A percentile compares a stretch with the other conserved stretches of the same genome.
Evolutionary conservation across 164 flowering plant genomes (phyloP).

Genomic region (Santalum album): DNA sequence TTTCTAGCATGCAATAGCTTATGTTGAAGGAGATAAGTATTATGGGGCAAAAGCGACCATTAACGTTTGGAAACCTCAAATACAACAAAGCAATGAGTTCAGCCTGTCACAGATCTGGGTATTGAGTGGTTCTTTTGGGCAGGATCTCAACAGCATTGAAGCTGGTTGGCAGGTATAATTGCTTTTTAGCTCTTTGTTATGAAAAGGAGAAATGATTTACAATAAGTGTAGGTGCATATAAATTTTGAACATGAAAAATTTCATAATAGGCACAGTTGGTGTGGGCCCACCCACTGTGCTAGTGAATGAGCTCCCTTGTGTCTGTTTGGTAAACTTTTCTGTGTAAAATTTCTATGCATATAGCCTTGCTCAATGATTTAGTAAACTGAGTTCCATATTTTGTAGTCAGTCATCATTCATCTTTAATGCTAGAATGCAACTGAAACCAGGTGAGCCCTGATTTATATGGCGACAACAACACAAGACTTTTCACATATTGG

Average conservation of each 20-base stretch:
- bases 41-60: conserved; percentile 97
- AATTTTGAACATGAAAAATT: too few relatives aligned
- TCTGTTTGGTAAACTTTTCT: too few relatives aligned
- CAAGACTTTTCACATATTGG: conserved; percentile 92
- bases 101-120: conserved; percentile 97
- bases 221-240: too few relatives aligned
- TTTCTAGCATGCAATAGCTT: conserved; percentile 87
- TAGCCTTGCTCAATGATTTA: too few relatives aligned
- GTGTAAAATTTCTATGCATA: too few relatives aligned
- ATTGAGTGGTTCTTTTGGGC: conserved; percentile 88
- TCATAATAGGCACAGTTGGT: too few relatives aligned
- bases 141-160: conserved; percentile 95
- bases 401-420: too few relatives aligned
- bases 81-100: conserved; percentile 88
- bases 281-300: too few relatives aligned
- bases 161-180: conserved; percentile 98
- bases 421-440: neutral
- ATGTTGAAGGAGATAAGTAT: conserved; percentile 86
- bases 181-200: too few relatives aligned
- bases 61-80: conserved; percentile 92
- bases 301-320: too few relatives aligned
- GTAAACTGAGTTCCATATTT: too few relatives aligned
- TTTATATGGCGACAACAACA: conserved; percentile 89
- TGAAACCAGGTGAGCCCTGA: conserved; percentile 82
- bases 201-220: too few relatives aligned